These are phyloP conservation scores for Rhodamnia rubescens DNA, from an alignment of 345 rosid species.

Conservation along the genomic window DNA sequence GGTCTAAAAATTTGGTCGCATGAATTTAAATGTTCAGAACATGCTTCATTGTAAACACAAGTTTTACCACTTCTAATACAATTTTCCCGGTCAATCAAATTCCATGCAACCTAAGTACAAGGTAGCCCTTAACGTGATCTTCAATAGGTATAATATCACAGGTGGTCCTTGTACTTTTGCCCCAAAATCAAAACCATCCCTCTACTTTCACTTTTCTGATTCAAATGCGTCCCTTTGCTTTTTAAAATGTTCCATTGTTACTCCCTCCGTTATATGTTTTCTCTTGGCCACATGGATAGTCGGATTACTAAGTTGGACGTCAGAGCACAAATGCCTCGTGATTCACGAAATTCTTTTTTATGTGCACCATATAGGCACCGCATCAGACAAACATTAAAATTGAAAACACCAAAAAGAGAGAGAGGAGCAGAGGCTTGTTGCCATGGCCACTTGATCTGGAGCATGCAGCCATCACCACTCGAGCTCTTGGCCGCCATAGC, in stretches of 20 bases:
- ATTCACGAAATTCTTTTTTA: neutral
- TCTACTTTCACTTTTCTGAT: neutral
- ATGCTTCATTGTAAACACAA: neutral
- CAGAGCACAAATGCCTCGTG: neutral
- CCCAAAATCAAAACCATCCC: neutral
- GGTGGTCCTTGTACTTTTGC: neutral
- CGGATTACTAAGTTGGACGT: neutral
- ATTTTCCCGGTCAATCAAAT: neutral
- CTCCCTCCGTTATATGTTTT: neutral
- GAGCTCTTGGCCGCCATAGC: neutral
- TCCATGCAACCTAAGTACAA: neutral
- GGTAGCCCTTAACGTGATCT: neutral
- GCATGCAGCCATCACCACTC: neutral
- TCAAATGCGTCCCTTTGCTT: neutral
- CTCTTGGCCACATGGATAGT: neutral
- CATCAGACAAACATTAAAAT: neutral
- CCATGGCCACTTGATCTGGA: neutral
- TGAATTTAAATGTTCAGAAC: neutral
- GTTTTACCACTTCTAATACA: neutral
- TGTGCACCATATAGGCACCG: neutral
- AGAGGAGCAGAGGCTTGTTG: rapidly evolving
- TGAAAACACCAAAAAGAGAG: neutral
- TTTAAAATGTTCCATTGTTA: neutral
- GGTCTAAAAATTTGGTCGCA: neutral
- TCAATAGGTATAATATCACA: neutral